These are phyloP conservation scores for Casuarina equisetifolia DNA, from an alignment of 306 rosid genomes.

Conservation along the genomic window DNA sequence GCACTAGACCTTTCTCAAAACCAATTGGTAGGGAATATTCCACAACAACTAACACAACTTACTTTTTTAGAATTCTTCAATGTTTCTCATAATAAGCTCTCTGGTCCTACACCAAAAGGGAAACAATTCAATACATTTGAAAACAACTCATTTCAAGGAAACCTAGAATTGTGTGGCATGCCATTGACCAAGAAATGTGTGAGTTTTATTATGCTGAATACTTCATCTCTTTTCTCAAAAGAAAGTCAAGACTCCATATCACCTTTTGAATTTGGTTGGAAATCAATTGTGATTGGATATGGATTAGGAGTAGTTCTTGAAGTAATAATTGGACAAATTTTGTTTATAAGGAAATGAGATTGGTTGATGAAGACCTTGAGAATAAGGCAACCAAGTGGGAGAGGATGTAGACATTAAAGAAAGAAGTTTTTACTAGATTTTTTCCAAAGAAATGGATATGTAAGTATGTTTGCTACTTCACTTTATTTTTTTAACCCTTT, in stretches of 20 bases:
- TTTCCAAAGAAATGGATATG: too few species aligned
- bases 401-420: too few species aligned
- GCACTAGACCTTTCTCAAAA: neutral
- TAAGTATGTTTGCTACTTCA: too few species aligned
- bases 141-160: slow-evolving; percentile 14
- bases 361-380: slow-evolving; percentile 5
- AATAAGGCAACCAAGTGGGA: neutral
- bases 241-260: neutral
- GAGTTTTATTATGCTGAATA: neutral
- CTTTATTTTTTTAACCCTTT: too few species aligned
- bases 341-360: neutral
- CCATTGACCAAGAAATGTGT: slow-evolving; percentile 24
- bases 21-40: neutral
- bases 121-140: slow-evolving; percentile 6
- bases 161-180: slow-evolving; percentile 11
- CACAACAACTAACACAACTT: neutral
- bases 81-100: neutral
- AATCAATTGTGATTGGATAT: slow-evolving; percentile 13
- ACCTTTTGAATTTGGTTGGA: slow-evolving; percentile 18
- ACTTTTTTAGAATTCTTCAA: neutral
- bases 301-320: slow-evolving; percentile 10
- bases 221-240: neutral
- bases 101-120: neutral
- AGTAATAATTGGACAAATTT: neutral
- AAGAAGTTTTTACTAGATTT: too few species aligned